Evolutionary conservation across 805 yeast species (phyloP).

Genomic region (Sugiyamaella chiloensis): DNA sequence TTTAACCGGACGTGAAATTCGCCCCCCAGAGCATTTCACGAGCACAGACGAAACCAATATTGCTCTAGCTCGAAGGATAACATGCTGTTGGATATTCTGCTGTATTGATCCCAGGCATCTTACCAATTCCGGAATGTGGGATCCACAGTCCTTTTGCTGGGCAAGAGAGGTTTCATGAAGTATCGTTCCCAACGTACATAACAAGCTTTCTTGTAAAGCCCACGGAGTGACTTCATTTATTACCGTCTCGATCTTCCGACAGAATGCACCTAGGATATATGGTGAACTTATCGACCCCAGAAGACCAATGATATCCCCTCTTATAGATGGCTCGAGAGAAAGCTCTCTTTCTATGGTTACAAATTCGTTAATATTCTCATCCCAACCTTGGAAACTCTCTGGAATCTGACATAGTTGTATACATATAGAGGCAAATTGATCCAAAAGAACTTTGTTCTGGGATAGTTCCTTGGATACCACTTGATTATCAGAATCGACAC

Average conservation of each 20-base stretch:
- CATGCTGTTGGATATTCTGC: not conserved
- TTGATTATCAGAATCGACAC: conserved; percentile 6
- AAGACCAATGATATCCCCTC: not conserved
- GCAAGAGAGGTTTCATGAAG: conserved; percentile 8
- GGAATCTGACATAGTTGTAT: conserved; percentile 6
- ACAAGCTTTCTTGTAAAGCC: conserved; percentile 8
- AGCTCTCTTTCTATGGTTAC: conserved; percentile 75
- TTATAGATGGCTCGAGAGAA: conserved; percentile 38
- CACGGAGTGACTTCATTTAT: conserved; percentile 6
- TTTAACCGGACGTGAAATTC: conserved; percentile 18
- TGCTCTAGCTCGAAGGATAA: conserved; percentile 1
- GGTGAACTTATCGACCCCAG: not conserved
- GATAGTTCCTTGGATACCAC: not conserved
- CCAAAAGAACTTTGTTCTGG: conserved; percentile 2
- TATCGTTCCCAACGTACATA: conserved; percentile 5
- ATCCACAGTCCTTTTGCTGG: not conserved
- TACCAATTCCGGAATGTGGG: not conserved
- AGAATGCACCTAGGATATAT: not conserved
- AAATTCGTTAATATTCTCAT: conserved; percentile 61
- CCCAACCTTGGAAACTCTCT: conserved; percentile 37
- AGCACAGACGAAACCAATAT: not conserved
- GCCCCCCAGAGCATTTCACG: conserved; percentile 18
- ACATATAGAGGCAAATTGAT: conserved; percentile 4
- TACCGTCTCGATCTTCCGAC: conserved; percentile 1
- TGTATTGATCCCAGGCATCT: not conserved